Conservation (phyloP, 805 yeast genomes). For the Yarrowia sp. region DNA sequence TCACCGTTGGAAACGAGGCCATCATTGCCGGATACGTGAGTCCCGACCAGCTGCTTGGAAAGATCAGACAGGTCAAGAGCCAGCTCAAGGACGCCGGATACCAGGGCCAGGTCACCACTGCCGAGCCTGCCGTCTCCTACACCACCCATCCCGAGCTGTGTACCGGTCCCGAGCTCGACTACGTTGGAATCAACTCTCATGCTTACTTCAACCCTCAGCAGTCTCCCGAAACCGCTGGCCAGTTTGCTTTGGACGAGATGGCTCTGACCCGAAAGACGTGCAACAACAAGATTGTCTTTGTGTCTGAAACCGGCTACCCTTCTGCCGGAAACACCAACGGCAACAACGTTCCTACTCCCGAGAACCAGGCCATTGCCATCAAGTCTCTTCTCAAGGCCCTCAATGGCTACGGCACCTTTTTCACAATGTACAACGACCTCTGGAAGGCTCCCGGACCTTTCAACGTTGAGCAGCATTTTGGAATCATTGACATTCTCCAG, state of each 20-base stretch:
- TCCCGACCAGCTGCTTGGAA: conserved; percentile 57
- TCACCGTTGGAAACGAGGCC: conserved; percentile 90
- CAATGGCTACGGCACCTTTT: conserved; percentile 54
- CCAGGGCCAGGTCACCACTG: conserved; percentile 70
- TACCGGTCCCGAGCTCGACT: conserved; percentile 58
- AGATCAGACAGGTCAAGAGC: conserved; percentile 61
- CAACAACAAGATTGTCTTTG: conserved; percentile 48
- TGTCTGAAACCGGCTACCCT: conserved; percentile 92
- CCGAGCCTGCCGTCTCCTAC: conserved; percentile 84
- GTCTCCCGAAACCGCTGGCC: conserved; percentile 66
- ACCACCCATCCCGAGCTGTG: conserved; percentile 65
- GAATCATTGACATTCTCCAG: conserved; percentile 41
- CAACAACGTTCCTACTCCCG: conserved; percentile 62
- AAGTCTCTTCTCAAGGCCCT: conserved; percentile 55
- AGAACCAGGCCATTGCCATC: conserved; percentile 70
- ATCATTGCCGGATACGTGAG: conserved; percentile 59
- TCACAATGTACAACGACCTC: conserved; percentile 76
- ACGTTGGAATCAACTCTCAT: conserved; percentile 81
- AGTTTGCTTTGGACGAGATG: conserved; percentile 63
- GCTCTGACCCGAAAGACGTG: conserved; percentile 54
- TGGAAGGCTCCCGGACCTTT: conserved; percentile 87
- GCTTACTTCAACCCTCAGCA: conserved; percentile 70
- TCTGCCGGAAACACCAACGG: conserved; percentile 70
- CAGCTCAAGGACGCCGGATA: conserved; percentile 66
- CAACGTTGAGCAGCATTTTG: conserved; percentile 85